phyloP scores from a whole-genome alignment of 73 alveolate species.

The Halteria grandinella region DNA sequence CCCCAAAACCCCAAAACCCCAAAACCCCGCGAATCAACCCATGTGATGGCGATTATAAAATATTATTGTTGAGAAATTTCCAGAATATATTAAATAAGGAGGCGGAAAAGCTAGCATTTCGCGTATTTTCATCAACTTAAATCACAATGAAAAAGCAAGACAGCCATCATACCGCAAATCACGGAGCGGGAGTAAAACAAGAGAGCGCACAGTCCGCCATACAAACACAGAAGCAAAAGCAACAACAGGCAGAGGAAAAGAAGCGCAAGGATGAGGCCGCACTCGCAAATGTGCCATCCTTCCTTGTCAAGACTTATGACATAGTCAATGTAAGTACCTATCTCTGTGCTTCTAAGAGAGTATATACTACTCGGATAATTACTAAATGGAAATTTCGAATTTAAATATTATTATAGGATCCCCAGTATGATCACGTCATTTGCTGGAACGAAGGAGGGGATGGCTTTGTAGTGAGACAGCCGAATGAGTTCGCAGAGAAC shows the following conservation, averaged over 20 bases:
- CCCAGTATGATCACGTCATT: conserved; percentile 85
- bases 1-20: not conserved
- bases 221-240: no score
- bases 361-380: not conserved
- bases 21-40: not conserved
- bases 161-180: not conserved
- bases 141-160: not conserved
- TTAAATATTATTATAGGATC: conserved; percentile 61
- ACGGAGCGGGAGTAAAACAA: not conserved
- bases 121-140: conserved; percentile 7
- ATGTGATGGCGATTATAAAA: conserved; percentile 14
- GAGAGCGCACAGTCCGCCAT: no score
- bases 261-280: not conserved
- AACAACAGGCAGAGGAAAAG: not conserved
- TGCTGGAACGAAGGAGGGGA: conserved; percentile 96
- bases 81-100: conserved; percentile 53
- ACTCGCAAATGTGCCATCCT: conserved; percentile 61
- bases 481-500: conserved; percentile 90
- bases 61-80: conserved; percentile 34
- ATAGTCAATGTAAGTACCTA: conserved; percentile 53
- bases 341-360: not conserved
- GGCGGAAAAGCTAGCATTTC: conserved; percentile 14
- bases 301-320: conserved; percentile 66
- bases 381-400: not conserved
- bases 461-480: conserved; percentile 84